Evolutionary conservation across 1,284 basidiomycete genomes (phyloP), one percentile per base, ranked within the genome.

Genomic region (Ustilago esculenta): DNA sequence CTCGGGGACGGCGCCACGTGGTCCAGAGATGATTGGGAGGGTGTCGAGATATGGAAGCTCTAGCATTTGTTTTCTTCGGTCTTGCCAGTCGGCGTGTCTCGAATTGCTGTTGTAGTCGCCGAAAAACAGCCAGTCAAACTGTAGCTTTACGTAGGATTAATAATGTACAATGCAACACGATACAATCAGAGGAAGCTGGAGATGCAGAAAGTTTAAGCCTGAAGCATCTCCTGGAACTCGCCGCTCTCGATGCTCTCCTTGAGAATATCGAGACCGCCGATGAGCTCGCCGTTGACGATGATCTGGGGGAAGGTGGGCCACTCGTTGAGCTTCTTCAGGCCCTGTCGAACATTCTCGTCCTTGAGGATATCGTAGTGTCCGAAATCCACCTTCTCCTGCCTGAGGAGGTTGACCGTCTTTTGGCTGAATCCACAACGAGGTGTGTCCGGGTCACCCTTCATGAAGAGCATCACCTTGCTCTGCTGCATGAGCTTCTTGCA

Each of bases 381-480:
- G 82, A 89, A 90, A 68, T 87, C 85, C 46, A 90, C 85, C 9
- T 84, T 84, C 70, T 89, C 85, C 56, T 88, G 86, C 36, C 85
- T 81, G 53, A 91, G 83, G 24, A 90, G 82, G 12, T 84, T 87
- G 45, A 90, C 88, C 12, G 88, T 89, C 83, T 88, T 86, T 35
- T 89, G 85, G 44, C 88, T 89, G 83, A 91, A 91, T 9, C 90
- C 96, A 74, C 95, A 84, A 39, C 76, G 29, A 36, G 82, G 96
- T 23, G 86, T 85, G 41, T 90, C 87, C 0, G 92, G 92, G 67
- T 89, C 90, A 20, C 95, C 96, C 84, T 98, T 98, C 94, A 98
- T 98, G 87, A 98, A 98, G 55, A 98, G 83, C 53, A 98, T 88
- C 43, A 97, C 86, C 66, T 85, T 85, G 75, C 83, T 83, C 75